Evolutionary conservation across 495 filamentous ascomycete genomes (phyloP), one percentile per base, ranked within the genome.

Genomic region (Xylaria intraflava): DNA sequence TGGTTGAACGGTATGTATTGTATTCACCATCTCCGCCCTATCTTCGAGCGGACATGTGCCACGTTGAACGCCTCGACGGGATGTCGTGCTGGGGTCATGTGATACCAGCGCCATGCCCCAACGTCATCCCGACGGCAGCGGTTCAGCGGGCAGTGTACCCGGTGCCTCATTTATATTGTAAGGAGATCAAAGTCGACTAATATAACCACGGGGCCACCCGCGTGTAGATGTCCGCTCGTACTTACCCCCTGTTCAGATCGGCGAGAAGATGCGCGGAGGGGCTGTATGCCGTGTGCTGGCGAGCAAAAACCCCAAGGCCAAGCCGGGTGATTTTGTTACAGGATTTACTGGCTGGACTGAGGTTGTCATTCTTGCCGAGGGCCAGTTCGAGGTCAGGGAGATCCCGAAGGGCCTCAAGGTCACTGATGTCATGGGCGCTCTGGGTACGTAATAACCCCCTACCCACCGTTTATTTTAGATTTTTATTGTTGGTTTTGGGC

Each of bases 261-360:
- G 81, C 61, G 77, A 78, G 53, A 72, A 81, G 10, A 91, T 93
- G 86, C 82, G 82, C 56, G 82, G 83, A 20, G 64, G 67, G 23
- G 73, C 70, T 54, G 75, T 91, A 51, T 69, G 71, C 23, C 78
- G 83, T 16, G 67, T 77, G 9, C 40, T 78, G 3, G 74, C 70
- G 7, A 65, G 64, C 51, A 74, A 73, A 56, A 62, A 55, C 46
- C 17, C 66, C 24, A 70, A 74, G 26, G 81, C 75, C 65, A 64
- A 68, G 12, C 59, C 65, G 6, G 84, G 84, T 9, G 75, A 80
- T 33, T 70, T 76, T 60, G 77, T 83, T 16, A 67, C 66, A 36
- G 76, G 70, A 0, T 64, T 55, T 33, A 69, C 70, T 5, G 83
- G 83, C 12, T 88, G 85, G 85, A 76, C 78, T 45, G 83, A 88